Evolutionary conservation across 768 basidiomycete species (phyloP).

Genomic region (Amanita phalloides): DNA sequence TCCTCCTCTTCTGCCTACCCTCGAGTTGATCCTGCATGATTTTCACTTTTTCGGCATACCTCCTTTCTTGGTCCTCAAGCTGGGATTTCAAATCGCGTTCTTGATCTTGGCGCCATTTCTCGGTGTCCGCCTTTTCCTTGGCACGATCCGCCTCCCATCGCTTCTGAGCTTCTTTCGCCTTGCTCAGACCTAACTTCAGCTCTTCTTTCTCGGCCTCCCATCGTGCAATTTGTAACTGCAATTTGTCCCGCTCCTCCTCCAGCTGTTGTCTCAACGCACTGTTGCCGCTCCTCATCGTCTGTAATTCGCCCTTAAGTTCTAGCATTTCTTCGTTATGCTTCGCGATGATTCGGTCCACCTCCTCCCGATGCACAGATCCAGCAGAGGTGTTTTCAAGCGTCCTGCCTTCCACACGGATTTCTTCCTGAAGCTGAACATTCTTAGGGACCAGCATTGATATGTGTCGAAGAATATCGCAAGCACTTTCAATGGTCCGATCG

Average conservation of each 20-base stretch:
- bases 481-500: conserved; percentile 16
- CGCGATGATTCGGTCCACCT: conserved; percentile 21
- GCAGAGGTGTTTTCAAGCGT: conserved; percentile 25
- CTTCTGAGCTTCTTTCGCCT: neutral
- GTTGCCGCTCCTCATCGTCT: neutral
- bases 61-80: neutral
- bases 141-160: neutral
- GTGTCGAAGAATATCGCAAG: conserved; percentile 20
- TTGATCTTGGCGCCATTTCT: neutral
- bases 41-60: neutral
- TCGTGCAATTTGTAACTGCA: neutral
- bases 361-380: conserved; percentile 23
- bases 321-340: conserved; percentile 21
- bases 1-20: neutral
- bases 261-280: neutral
- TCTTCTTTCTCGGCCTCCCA: neutral
- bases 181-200: neutral
- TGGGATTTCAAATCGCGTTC: neutral
- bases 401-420: conserved; percentile 9
- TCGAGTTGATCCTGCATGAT: neutral
- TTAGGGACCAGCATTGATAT: conserved; percentile 11
- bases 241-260: neutral
- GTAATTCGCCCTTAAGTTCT: conserved; percentile 14
- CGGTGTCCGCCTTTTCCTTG: neutral
- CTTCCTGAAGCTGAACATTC: conserved; percentile 8